A percentile compares a stretch with the other conserved stretches of the same genome.
These are phyloP conservation scores for Proliferodiscus dingleyae DNA, from an alignment of 2,329 filamentous ascomycete genomes.

Conservation along the genomic window DNA sequence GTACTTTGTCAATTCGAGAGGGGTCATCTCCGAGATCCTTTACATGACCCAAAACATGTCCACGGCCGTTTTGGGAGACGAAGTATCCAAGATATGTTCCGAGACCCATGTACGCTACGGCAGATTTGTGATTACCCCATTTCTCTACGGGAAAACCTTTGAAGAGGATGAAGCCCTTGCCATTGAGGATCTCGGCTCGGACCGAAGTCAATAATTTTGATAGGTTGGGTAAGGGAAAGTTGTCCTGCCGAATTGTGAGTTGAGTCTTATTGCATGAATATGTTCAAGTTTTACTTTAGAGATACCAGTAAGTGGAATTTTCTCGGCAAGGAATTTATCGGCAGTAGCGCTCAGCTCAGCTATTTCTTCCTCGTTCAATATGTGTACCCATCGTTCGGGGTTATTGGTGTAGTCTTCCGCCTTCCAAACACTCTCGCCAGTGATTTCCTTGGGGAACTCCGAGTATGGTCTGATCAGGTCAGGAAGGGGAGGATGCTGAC, in stretches of 20 bases:
- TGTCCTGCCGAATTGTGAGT: slow-evolving; percentile 29
- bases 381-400: slow-evolving; percentile 59
- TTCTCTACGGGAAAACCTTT: slow-evolving; percentile 72
- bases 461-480: slow-evolving; percentile 61
- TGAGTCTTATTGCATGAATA: neutral
- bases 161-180: slow-evolving; percentile 86
- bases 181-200: slow-evolving; percentile 66
- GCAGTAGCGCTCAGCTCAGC: slow-evolving; percentile 61
- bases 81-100: slow-evolving; percentile 85
- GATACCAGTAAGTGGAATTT: slow-evolving; percentile 67
- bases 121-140: slow-evolving; percentile 77
- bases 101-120: slow-evolving; percentile 86
- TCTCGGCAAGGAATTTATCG: slow-evolving; percentile 62
- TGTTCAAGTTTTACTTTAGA: slow-evolving; percentile 41
- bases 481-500: slow-evolving; percentile 67
- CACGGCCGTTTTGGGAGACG: slow-evolving; percentile 77
- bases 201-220: slow-evolving; percentile 48
- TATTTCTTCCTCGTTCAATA: slow-evolving; percentile 62
- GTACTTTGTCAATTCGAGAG: slow-evolving; percentile 75
- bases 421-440: slow-evolving; percentile 68
- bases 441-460: slow-evolving; percentile 66
- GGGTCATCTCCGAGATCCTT: slow-evolving; percentile 83
- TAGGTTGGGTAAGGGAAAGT: slow-evolving; percentile 58
- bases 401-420: slow-evolving; percentile 33
- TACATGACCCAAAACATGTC: slow-evolving; percentile 83